phyloP scores from a whole-genome alignment of 108 stramenopile genomes.

The Pseudonitzschia multiseries region DNA sequence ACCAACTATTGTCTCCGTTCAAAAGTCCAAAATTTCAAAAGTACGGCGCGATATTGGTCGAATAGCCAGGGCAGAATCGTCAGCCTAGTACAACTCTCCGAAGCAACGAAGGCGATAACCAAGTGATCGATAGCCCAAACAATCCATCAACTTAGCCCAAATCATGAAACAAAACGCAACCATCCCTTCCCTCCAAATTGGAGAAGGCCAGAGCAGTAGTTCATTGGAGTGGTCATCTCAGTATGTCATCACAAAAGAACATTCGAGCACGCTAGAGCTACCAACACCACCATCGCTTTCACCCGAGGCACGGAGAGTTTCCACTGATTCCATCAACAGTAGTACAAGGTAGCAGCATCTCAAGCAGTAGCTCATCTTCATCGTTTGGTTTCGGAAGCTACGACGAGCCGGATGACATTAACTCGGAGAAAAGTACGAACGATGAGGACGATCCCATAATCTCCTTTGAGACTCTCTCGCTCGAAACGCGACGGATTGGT shows the following conservation, averaged over 20 bases:
- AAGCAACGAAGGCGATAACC: neutral
- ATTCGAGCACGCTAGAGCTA: neutral
- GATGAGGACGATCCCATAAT: constrained; percentile 17
- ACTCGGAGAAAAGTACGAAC: neutral
- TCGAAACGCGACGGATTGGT: neutral
- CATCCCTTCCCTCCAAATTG: neutral
- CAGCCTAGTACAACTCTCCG: neutral
- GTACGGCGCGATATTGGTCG: neutral
- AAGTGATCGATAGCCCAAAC: neutral
- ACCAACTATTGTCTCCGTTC: neutral
- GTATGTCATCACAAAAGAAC: neutral
- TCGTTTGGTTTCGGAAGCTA: neutral
- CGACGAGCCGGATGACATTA: neutral
- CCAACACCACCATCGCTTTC: neutral
- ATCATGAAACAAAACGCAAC: constrained; percentile 5
- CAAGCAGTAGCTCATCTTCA: constrained; percentile 7
- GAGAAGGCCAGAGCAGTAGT: neutral
- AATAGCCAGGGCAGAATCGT: too few relatives aligned
- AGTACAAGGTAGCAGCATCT: neutral
- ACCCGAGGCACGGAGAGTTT: neutral
- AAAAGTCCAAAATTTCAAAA: constrained; percentile 2
- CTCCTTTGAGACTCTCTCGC: constrained; percentile 12
- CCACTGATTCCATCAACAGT: neutral
- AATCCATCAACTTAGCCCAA: neutral
- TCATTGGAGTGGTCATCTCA: neutral